Evolutionary conservation across 768 basidiomycete genomes (phyloP).

Genomic region (Udeniomyces megalosporus): DNA sequence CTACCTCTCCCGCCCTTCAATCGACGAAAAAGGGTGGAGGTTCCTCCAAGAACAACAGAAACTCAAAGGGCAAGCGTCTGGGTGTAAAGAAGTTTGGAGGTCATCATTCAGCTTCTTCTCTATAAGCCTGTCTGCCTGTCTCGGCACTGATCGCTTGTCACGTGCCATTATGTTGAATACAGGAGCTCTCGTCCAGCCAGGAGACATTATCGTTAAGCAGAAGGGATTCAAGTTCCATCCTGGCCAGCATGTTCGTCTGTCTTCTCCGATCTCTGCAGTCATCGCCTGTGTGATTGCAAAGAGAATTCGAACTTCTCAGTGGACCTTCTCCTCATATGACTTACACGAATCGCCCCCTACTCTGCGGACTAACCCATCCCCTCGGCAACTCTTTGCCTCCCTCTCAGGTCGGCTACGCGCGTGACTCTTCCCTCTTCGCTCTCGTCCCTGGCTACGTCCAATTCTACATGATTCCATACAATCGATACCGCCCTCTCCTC

Average conservation of each 20-base stretch:
- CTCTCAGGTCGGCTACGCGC: constrained; percentile 65
- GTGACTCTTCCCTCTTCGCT: constrained; percentile 90
- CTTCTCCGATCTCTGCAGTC: background rate
- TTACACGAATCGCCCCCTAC: background rate
- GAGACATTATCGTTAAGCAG: constrained; percentile 91
- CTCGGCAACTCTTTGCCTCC: background rate
- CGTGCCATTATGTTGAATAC: background rate
- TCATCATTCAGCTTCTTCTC: background rate
- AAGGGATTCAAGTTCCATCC: constrained; percentile 84
- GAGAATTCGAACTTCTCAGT: no score
- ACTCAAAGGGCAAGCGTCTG: constrained; percentile 79
- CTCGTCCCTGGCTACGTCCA: constrained; percentile 78
- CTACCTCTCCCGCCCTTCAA: background rate
- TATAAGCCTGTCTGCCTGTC: background rate
- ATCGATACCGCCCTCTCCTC: constrained; percentile 4
- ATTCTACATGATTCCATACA: constrained; percentile 44
- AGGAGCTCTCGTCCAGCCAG: constrained; percentile 87
- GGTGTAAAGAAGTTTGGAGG: constrained; percentile 96
- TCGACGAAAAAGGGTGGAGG: constrained; percentile 96
- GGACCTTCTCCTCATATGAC: background rate
- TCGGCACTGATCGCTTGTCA: background rate
- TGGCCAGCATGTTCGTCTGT: constrained; percentile 63
- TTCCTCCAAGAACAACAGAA: constrained; percentile 78
- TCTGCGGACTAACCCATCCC: background rate
- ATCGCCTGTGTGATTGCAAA: no score